Base-by-base conservation (phyloP, 176 grass and related monocot species). In the Juncus effusus region DNA sequence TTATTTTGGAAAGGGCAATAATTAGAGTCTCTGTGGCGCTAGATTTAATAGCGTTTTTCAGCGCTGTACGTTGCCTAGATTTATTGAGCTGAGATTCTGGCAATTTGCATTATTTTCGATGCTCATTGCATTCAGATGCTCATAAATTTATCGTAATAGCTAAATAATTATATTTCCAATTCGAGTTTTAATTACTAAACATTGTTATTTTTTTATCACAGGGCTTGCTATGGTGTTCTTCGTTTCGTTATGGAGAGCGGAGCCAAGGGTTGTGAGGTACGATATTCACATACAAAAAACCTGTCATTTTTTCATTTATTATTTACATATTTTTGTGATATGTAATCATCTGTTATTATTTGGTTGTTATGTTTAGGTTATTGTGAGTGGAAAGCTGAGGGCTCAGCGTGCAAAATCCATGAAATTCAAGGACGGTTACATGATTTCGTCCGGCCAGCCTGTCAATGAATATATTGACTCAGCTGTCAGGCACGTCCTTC, bases 371-470 rank as follows among this genome's bases (percentile, higher is more conserved):
- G 0, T 74, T 42, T 38, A 95, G 90, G 90, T 95, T 11, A 95
- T 95, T 67, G 90, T 95, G 38, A 95, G 85, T 38, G 90, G 90
- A 64, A 89, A 95, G 77, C 76, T 95, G 19, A 89, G 90, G 85
- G 90, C 90, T 41, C 85, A 95, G 49, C 84, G 85, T 81, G 85
- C 85, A 38, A 95, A 95, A 69, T 86, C 82, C 28, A 89, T 89
- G 90, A 95, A 95, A 56, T 95, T 95, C 80, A 95, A 89, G 82
- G 90, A 95, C 42, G 90, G 90, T 0, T 95, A 95, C 69, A 95
- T 95, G 85, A 89, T 95, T 69, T 95, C 90, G 2, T 95, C 90
- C 58, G 90, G 90, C 61, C 90, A 95, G 82, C 85, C 90, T 10
- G 90, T 95, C 5, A 89, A 95, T 0, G 90, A 95, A 73, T 95